Conservation (phyloP, 441 rosid genomes). For the Dalechampia spathulata region DNA sequence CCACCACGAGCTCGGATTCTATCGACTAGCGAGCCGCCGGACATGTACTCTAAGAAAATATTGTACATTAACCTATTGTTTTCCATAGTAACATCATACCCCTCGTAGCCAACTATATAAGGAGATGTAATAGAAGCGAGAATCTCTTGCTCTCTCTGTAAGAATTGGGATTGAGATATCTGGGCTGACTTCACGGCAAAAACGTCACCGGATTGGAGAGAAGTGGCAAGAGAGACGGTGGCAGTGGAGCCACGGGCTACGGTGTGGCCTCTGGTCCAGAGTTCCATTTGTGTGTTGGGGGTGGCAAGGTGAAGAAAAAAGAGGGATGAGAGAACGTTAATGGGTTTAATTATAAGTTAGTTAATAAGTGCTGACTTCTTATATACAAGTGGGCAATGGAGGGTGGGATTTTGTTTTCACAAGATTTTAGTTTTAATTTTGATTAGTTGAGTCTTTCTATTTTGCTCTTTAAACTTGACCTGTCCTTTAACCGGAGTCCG, state of each 20-base stretch:
- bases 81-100: constrained; percentile 38
- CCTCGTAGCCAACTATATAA: constrained; percentile 45
- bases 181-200: constrained; percentile 66
- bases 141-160: constrained; percentile 53
- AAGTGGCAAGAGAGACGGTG: constrained; percentile 56
- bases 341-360: too few species aligned
- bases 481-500: too few species aligned
- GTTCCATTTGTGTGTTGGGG: constrained; percentile 39
- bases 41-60: constrained; percentile 56
- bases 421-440: too few species aligned
- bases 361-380: too few species aligned
- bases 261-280: constrained; percentile 58
- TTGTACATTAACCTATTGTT: constrained; percentile 35
- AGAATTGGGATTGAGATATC: constrained; percentile 29
- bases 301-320: too few species aligned
- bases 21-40: constrained; percentile 48
- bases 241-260: constrained; percentile 77
- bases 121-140: constrained; percentile 49
- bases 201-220: constrained; percentile 29
- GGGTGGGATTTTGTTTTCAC: too few species aligned
- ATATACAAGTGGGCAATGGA: too few species aligned
- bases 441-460: too few species aligned
- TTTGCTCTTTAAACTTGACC: too few species aligned
- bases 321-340: background rate
- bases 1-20: constrained; percentile 31